Evolutionary conservation across 768 basidiomycete species (phyloP).

Genomic region (Tubosaeta sp.): DNA sequence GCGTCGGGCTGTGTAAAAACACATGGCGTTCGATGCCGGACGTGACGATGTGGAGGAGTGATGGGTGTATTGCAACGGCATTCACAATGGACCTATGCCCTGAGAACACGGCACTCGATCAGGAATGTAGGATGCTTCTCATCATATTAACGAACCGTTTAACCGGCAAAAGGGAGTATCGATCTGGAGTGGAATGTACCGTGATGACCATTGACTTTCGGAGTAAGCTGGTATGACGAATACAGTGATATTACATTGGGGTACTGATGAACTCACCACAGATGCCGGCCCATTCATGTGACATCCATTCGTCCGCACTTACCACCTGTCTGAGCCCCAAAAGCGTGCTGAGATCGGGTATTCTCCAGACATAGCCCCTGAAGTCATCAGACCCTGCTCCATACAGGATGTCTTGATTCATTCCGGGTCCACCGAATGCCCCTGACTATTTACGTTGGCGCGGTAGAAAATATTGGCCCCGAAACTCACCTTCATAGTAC

Average conservation of each 20-base stretch:
- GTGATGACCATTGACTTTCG: conserved; percentile 33
- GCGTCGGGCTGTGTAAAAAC: conserved; percentile 63
- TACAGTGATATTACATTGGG: conserved; percentile 6
- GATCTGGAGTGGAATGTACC: conserved; percentile 59
- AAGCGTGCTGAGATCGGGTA: conserved; percentile 51
- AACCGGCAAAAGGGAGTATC: conserved; percentile 58
- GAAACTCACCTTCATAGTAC: conserved; percentile 67
- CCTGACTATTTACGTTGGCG: conserved; percentile 50
- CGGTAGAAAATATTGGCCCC: background rate
- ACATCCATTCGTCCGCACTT: conserved; percentile 42
- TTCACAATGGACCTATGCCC: conserved; percentile 81
- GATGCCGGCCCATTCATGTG: conserved; percentile 26
- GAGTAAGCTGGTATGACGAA: conserved; percentile 41
- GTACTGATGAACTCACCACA: conserved; percentile 24
- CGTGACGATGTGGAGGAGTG: conserved; percentile 60
- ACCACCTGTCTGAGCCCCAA: conserved; percentile 44
- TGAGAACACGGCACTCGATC: conserved; percentile 17
- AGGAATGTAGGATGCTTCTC: background rate
- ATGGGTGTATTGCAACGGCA: conserved; percentile 66
- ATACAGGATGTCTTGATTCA: conserved; percentile 55
- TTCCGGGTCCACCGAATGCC: conserved; percentile 61
- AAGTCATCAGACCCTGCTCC: conserved; percentile 84
- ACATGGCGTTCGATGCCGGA: conserved; percentile 72
- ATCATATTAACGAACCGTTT: conserved; percentile 42
- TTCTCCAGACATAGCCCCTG: conserved; percentile 71